Conservation (phyloP, 768 basidiomycete species). For the Hysterangium stoloniferum region DNA sequence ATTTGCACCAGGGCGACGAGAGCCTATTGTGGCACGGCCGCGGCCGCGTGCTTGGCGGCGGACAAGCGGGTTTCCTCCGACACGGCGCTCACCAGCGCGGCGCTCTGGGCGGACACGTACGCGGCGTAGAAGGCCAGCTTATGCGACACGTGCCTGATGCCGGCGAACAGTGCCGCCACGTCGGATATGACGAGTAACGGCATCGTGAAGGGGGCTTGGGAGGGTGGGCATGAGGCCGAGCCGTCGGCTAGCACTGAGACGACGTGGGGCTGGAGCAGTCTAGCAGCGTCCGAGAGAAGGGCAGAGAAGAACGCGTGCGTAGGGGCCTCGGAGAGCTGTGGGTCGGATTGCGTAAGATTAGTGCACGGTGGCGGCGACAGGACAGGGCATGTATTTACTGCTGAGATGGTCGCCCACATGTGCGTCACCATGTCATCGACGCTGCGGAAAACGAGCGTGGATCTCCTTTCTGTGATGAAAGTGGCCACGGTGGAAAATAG, state of each 20-base stretch:
- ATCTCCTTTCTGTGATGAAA: constrained; percentile 54
- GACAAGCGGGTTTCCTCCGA: constrained; percentile 29
- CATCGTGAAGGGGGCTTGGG: constrained; percentile 32
- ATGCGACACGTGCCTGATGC: constrained; percentile 36
- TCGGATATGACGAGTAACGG: constrained; percentile 50
- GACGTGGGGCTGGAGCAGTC: constrained; percentile 43
- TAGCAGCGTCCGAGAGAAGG: constrained; percentile 48
- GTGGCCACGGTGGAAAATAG: constrained; percentile 50
- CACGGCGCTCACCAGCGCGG: constrained; percentile 31
- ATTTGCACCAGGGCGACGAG: too few species aligned
- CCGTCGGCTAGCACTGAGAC: constrained; percentile 19
- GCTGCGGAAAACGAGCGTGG: constrained; percentile 43
- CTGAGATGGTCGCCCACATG: constrained; percentile 55
- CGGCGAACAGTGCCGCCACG: constrained; percentile 35
- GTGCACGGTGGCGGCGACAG: background rate
- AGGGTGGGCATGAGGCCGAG: constrained; percentile 1
- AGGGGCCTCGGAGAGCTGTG: constrained; percentile 5
- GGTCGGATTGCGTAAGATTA: background rate
- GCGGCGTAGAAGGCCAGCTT: constrained; percentile 70
- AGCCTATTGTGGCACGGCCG: too few species aligned
- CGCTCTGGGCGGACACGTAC: constrained; percentile 44
- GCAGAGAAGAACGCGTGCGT: constrained; percentile 30
- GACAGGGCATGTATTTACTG: constrained; percentile 30
- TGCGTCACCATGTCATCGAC: constrained; percentile 50
- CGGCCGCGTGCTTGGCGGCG: too few species aligned